Evolutionary conservation across 2,329 filamentous ascomycete species (phyloP), one percentile per base, ranked within the genome.

Genomic region (Boeremia lycopersici): DNA sequence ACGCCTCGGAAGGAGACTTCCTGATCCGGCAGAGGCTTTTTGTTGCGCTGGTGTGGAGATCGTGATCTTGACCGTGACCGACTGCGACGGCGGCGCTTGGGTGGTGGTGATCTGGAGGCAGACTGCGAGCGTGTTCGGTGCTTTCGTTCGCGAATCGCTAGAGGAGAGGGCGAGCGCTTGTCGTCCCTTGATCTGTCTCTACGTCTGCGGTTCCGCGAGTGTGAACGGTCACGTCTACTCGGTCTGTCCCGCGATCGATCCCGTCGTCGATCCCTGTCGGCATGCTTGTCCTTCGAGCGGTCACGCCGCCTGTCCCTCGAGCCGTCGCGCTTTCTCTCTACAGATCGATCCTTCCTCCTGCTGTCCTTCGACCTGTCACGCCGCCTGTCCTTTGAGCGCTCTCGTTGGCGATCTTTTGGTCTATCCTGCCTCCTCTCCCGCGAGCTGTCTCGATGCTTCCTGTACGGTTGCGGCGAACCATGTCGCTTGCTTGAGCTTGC

Each of bases 11-110:
- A 81, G 25, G 77, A 77, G 8, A 79, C 74, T 36, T 73, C 76
- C 69, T 81, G 80, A 35, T 76, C 77, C 49, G 77, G 78, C 31
- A 79, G 74, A 42, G 79, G 74, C 48, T 75, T 74, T 54, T 77
- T 71, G 36, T 76, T 68, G 61, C 76, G 71, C 26, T 74, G 68
- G 33, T 75, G 65, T 59, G 80, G 74, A 44, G 77, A 74, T 29
- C 77, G 71, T 50, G 79, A 77, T 25, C 81, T 78, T 47, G 71
- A 68, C 29, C 55, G 63, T 36, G 61, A 67, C 52, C 62, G 58
- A 35, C 52, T 71, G 29, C 63, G 69, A 39, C 69, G 71, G 38
- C 64, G 68, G 48, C 72, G 74, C 53, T 76, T 78, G 12, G 68
- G 68, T 19, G 66, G 60, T 23, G 67, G 68, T 15, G 67, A 68